phyloP scores from a whole-genome alignment of 768 basidiomycete genomes.

The Rhizopogon salebrosus region DNA sequence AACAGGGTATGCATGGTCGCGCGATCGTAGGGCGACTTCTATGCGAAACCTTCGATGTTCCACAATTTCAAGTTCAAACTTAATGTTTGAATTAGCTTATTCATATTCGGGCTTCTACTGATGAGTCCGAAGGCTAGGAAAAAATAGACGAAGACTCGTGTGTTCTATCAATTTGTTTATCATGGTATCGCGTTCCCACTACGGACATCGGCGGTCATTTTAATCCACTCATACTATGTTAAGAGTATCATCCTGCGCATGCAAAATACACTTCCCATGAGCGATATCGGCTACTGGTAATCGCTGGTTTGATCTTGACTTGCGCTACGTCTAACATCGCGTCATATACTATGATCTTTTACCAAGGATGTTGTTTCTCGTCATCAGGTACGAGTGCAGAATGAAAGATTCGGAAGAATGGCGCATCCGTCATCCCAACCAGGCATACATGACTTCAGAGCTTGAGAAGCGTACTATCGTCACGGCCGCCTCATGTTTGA shows the following conservation, averaged over 20 bases:
- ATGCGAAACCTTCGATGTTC: neutral
- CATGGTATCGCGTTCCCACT: slow-evolving; percentile 1
- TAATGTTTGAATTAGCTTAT: neutral
- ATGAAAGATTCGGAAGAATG: neutral
- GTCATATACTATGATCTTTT: no score
- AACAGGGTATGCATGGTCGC: neutral
- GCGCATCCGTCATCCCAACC: no score
- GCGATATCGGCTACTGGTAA: neutral
- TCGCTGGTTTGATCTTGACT: neutral
- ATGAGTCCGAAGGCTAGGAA: neutral
- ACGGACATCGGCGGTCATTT: neutral
- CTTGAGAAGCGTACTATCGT: neutral
- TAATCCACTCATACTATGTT: neutral
- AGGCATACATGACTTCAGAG: neutral
- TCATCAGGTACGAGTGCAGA: neutral
- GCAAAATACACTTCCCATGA: neutral
- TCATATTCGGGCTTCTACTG: neutral
- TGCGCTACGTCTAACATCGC: no score
- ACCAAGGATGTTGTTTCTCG: neutral
- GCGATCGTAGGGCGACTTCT: neutral
- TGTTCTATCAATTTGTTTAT: neutral
- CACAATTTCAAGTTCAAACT: neutral
- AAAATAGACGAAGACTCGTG: slow-evolving; percentile 3
- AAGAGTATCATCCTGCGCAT: neutral
- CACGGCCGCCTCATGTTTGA: neutral